Percentiles rank a stretch among this genome's conserved stretches.
These are phyloP conservation scores for Bonia amplexicaulis DNA, from an alignment of 176 grass and related monocot species.

Conservation along the genomic window DNA sequence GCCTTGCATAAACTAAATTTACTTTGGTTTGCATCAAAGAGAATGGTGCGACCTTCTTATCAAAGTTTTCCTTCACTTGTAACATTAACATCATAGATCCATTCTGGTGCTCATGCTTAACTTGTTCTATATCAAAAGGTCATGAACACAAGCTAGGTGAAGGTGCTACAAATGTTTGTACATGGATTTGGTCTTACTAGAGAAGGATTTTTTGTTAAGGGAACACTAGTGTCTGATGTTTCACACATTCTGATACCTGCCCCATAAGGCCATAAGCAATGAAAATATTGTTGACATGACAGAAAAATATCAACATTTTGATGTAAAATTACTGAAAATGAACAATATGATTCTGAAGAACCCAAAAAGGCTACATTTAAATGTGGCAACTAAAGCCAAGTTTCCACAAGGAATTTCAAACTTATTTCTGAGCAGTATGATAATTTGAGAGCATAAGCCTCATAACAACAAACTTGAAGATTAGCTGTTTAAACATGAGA, in stretches of 20 bases:
- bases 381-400: neutral
- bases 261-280: neutral
- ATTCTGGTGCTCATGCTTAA: neutral
- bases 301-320: too few species aligned
- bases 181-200: neutral
- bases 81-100: neutral
- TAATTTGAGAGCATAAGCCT: neutral
- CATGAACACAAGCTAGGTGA: neutral
- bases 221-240: neutral
- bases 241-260: neutral
- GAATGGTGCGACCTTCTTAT: neutral
- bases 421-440: neutral
- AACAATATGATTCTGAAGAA: neutral
- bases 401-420: neutral
- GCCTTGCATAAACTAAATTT: neutral
- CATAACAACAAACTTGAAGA: neutral
- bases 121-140: neutral
- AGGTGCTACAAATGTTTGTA: neutral
- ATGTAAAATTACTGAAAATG: too few species aligned
- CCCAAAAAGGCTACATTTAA: neutral
- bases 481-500: neutral
- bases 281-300: neutral
- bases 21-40: neutral
- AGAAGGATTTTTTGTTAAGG: constrained; percentile 7
- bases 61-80: neutral